These are phyloP conservation scores for Coemansia sp. DNA, from an alignment of 192 early-diverging fungal species.

Conservation along the genomic window DNA sequence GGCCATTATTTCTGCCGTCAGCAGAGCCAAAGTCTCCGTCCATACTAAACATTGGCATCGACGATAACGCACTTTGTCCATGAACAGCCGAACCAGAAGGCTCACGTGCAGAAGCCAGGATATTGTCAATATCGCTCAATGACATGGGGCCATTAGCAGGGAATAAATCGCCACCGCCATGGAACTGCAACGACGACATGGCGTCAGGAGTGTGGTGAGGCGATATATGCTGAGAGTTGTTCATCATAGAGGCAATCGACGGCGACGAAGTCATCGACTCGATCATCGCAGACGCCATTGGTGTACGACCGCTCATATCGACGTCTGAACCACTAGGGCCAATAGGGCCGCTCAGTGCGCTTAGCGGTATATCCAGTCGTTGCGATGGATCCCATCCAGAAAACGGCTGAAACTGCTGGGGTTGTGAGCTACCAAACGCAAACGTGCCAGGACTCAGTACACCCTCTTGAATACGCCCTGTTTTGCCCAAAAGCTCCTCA, in stretches of 20 bases:
- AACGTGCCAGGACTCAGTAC: not conserved
- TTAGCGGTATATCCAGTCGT: not conserved
- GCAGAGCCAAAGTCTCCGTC: constrained; percentile 2
- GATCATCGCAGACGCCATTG: constrained; percentile 3
- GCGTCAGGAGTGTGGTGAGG: constrained; percentile 32
- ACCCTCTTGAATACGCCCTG: constrained; percentile 23
- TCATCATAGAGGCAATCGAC: constrained; percentile 27
- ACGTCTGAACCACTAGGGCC: constrained; percentile 13
- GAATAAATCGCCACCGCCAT: not conserved
- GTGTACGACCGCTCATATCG: constrained; percentile 12
- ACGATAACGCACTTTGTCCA: not conserved
- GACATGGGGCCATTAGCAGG: not conserved
- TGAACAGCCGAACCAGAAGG: not conserved
- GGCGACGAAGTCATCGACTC: constrained; percentile 42
- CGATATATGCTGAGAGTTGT: constrained; percentile 27
- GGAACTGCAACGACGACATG: constrained; percentile 13
- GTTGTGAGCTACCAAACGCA: constrained; percentile 17
- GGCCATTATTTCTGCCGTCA: not conserved
- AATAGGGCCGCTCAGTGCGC: constrained; percentile 5
- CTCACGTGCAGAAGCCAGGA: constrained; percentile 24
- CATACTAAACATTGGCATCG: constrained; percentile 14
- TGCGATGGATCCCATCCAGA: constrained; percentile 8
- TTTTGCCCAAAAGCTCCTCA: constrained; percentile 33
- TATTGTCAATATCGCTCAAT: constrained; percentile 19
- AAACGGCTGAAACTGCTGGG: constrained; percentile 17